Evolutionary conservation across 73 alveolate species (phyloP).

Genomic region (Tetrahymena thermophila): DNA sequence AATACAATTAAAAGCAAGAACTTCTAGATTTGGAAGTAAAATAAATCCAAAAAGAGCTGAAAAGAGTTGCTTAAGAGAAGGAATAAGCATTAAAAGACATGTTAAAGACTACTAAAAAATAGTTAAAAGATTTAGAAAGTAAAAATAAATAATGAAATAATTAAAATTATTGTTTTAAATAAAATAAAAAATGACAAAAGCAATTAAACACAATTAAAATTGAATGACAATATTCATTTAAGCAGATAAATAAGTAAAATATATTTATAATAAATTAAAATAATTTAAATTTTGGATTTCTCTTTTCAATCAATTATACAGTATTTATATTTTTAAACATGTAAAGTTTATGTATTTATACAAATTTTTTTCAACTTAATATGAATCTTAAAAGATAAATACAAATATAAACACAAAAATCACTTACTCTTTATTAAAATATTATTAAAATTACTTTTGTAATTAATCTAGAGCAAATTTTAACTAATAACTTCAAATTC

Average conservation of each 20-base stretch:
- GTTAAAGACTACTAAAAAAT: background rate
- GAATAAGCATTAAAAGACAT: background rate
- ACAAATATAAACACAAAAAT: too few relatives aligned
- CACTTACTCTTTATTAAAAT: background rate
- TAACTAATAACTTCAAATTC: background rate
- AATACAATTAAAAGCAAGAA: background rate
- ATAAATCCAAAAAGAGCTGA: background rate
- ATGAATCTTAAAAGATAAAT: background rate
- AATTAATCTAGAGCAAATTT: background rate
- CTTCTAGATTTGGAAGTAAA: background rate
- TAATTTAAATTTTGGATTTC: too few relatives aligned
- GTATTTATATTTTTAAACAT: too few relatives aligned
- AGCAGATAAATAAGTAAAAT: background rate
- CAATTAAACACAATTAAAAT: too few relatives aligned
- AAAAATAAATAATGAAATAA: background rate
- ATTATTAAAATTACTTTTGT: too few relatives aligned
- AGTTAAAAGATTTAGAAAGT: background rate
- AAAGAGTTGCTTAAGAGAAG: background rate
- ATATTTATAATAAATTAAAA: too few relatives aligned
- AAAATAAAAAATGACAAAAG: too few relatives aligned
- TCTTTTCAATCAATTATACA: background rate
- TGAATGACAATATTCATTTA: background rate
- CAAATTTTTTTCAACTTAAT: too few relatives aligned
- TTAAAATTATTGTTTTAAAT: too few relatives aligned
- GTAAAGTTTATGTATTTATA: background rate